A percentile compares a stretch with the other conserved stretches of the same genome.
These are phyloP conservation scores for Zalerion maritima DNA, from an alignment of 495 filamentous ascomycete genomes.

Conservation along the genomic window DNA sequence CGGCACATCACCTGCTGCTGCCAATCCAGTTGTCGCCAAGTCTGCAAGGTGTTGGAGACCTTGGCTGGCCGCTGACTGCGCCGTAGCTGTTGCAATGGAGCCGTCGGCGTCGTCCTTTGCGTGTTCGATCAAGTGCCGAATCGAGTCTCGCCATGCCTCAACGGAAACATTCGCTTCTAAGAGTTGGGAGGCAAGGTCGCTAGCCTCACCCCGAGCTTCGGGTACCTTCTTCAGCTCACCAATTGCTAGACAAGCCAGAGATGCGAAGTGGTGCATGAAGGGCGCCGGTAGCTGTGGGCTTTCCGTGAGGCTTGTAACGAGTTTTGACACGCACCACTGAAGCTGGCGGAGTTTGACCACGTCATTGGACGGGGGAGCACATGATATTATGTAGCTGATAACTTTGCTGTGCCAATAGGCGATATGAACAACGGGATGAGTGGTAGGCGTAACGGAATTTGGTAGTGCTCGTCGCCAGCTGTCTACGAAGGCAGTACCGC, in stretches of 20 bases:
- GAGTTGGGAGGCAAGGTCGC: conserved; percentile 16
- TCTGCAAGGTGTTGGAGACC: conserved; percentile 51
- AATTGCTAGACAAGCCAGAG: conserved; percentile 53
- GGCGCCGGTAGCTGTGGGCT: conserved; percentile 44
- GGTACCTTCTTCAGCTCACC: conserved; percentile 40
- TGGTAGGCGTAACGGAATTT: conserved; percentile 15
- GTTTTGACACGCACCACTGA: too few species aligned
- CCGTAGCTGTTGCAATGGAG: conserved; percentile 6
- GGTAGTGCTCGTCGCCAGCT: conserved; percentile 33
- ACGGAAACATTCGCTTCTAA: conserved; percentile 18
- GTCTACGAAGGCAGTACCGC: too few species aligned
- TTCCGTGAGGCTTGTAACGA: conserved; percentile 38
- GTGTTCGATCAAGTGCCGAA: conserved; percentile 35
- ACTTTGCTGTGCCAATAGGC: conserved; percentile 63
- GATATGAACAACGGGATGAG: conserved; percentile 42
- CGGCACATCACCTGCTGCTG: conserved; percentile 14
- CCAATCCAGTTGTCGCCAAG: conserved; percentile 42
- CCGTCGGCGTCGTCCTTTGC: conserved; percentile 18
- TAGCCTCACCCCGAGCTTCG: conserved; percentile 19
- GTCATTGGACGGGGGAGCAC: conserved; percentile 35
- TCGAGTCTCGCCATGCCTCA: conserved; percentile 28
- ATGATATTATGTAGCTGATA: conserved; percentile 44
- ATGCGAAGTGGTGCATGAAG: conserved; percentile 57
- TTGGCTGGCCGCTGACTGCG: conserved; percentile 21
- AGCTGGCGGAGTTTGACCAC: conserved; percentile 9